phyloP scores from a whole-genome alignment of 495 filamentous ascomycete genomes.

The Glonium stellatum region DNA sequence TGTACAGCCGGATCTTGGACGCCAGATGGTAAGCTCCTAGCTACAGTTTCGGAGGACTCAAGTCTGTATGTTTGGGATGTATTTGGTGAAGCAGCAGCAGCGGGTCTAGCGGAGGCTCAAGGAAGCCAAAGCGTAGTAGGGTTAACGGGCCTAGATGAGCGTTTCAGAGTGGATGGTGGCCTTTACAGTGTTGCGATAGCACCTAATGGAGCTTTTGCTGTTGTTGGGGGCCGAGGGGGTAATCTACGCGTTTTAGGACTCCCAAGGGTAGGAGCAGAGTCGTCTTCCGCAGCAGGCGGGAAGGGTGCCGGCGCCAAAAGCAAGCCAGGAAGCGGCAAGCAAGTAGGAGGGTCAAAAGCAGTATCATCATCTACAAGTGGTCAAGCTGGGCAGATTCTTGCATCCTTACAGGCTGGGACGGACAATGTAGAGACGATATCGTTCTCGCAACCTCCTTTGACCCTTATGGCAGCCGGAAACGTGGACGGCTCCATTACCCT shows the following conservation, averaged over 20 bases:
- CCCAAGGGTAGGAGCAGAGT: constrained; percentile 52
- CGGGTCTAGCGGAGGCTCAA: constrained; percentile 59
- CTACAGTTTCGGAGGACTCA: constrained; percentile 82
- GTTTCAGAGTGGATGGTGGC: constrained; percentile 87
- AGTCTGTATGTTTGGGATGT: constrained; percentile 91
- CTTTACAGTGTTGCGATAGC: constrained; percentile 78
- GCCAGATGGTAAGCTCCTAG: constrained; percentile 78
- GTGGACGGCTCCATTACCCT: constrained; percentile 88
- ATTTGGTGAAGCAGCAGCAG: constrained; percentile 72
- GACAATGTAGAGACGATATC: constrained; percentile 81
- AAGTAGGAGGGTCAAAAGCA: constrained; percentile 23
- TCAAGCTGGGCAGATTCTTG: constrained; percentile 74
- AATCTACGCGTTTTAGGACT: constrained; percentile 76
- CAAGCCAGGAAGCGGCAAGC: constrained; percentile 39
- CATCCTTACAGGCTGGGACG: constrained; percentile 58
- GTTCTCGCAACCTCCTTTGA: constrained; percentile 68
- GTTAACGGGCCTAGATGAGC: constrained; percentile 74
- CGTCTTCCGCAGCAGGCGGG: constrained; percentile 38
- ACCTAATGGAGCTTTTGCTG: constrained; percentile 68
- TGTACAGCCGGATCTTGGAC: constrained; percentile 92
- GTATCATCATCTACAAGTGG: constrained; percentile 31
- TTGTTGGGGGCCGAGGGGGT: constrained; percentile 81
- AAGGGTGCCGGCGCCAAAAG: constrained; percentile 35
- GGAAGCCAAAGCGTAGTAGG: constrained; percentile 66
- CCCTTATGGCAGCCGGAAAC: constrained; percentile 76